Conservation (phyloP, 805 yeast genomes). For the Saccharomycopsis schoenii region DNA sequence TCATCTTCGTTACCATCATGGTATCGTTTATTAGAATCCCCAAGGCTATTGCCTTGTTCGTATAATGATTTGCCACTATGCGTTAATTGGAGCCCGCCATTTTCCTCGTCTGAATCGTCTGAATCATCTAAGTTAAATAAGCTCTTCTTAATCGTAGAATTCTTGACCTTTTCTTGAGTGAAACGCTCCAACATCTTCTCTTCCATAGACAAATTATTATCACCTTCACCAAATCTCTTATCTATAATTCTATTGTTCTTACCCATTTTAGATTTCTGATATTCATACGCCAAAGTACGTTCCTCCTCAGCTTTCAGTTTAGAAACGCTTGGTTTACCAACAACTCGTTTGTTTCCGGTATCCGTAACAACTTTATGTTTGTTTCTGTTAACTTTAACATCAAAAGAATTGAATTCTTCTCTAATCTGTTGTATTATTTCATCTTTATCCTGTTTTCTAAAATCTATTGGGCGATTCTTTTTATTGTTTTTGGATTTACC, state of each 20-base stretch:
- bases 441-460: constrained; percentile 60
- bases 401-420: constrained; percentile 85
- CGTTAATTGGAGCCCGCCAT: constrained; percentile 42
- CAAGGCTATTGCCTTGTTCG: constrained; percentile 25
- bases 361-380: constrained; percentile 40
- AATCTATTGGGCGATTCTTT: constrained; percentile 49
- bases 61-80: constrained; percentile 62
- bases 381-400: constrained; percentile 56
- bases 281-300: constrained; percentile 53
- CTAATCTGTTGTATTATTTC: constrained; percentile 52
- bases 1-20: constrained; percentile 29
- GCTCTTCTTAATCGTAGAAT: constrained; percentile 40
- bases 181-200: constrained; percentile 94
- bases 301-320: constrained; percentile 62
- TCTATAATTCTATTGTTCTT: constrained; percentile 74
- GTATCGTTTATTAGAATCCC: constrained; percentile 9
- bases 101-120: constrained; percentile 32
- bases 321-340: constrained; percentile 59
- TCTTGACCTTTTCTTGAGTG: constrained; percentile 71
- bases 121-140: constrained; percentile 71
- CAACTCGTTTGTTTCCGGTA: constrained; percentile 25
- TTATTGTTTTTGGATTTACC: constrained; percentile 36
- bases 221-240: constrained; percentile 86
- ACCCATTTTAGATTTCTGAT: constrained; percentile 51
- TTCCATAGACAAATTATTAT: constrained; percentile 62